Conservation (phyloP, 306 rosid genomes). For the Vigna reflexopilosa region DNA sequence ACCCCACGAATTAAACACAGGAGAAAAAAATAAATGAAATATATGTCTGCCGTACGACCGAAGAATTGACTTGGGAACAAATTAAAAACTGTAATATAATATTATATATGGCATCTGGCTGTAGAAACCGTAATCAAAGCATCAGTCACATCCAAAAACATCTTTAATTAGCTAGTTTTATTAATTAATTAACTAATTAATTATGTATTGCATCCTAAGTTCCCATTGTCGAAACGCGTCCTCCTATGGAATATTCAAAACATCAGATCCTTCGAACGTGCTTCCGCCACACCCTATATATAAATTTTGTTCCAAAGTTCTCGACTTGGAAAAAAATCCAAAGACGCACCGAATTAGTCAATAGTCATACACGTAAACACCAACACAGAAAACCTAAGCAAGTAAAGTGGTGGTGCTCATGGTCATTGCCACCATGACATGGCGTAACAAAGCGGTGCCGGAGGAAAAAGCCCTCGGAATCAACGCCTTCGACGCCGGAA, state of each 20-base stretch:
- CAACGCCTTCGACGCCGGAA: constrained; percentile 67
- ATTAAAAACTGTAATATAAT: not conserved
- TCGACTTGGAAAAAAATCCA: not conserved
- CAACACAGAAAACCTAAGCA: not conserved
- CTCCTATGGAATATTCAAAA: constrained; percentile 29
- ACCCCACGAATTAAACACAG: not conserved
- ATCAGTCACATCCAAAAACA: not conserved
- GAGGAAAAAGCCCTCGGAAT: constrained; percentile 47
- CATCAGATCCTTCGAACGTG: not conserved
- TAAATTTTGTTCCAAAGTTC: constrained; percentile 27
- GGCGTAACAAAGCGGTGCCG: constrained; percentile 44
- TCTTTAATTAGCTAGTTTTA: too few species aligned
- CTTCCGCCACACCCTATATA: constrained; percentile 32
- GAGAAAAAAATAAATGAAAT: not conserved
- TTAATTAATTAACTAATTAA: not conserved
- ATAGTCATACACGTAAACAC: not conserved
- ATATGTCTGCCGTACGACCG: not conserved
- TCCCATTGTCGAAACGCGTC: constrained; percentile 47
- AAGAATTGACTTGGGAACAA: not conserved
- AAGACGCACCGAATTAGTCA: not conserved
- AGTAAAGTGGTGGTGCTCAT: constrained; percentile 28
- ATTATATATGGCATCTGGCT: not conserved
- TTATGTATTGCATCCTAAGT: not conserved
- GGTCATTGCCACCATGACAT: constrained; percentile 52
- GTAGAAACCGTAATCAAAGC: not conserved